Conservation (phyloP, 345 rosid genomes). For the Turnera subulata region DNA sequence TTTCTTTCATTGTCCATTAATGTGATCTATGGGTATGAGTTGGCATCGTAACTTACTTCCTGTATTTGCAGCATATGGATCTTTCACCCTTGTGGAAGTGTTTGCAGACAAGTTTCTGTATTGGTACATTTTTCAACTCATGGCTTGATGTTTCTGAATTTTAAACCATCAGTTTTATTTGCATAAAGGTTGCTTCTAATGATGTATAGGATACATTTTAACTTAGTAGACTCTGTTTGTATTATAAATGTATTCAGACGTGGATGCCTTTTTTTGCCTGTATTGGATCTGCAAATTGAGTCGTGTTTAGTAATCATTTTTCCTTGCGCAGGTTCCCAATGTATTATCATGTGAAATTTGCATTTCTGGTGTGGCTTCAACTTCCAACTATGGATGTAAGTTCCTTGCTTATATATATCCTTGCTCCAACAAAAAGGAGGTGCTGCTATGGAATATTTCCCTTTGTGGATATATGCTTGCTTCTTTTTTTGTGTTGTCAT, state of each 20-base stretch:
- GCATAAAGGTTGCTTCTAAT: background rate
- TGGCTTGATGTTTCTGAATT: background rate
- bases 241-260: background rate
- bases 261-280: background rate
- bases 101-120: conserved; percentile 43
- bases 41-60: background rate
- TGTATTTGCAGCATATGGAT: conserved; percentile 46
- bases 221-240: background rate
- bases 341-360: conserved; percentile 66
- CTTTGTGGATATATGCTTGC: background rate
- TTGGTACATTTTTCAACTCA: conserved; percentile 28
- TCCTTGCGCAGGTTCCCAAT: conserved; percentile 48
- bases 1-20: too few relatives aligned
- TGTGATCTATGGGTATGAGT: background rate
- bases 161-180: background rate
- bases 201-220: background rate
- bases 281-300: too few relatives aligned
- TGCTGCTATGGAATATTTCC: background rate
- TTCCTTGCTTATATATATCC: background rate
- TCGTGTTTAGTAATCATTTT: background rate
- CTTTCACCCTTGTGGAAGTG: conserved; percentile 38
- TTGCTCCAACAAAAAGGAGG: too few relatives aligned
- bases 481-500: background rate
- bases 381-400: conserved; percentile 40
- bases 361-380: conserved; percentile 69